Evolutionary conservation across 2,329 filamentous ascomycete genomes (phyloP), one percentile per base, ranked within the genome.

Genomic region (Botryotinia convoluta): DNA sequence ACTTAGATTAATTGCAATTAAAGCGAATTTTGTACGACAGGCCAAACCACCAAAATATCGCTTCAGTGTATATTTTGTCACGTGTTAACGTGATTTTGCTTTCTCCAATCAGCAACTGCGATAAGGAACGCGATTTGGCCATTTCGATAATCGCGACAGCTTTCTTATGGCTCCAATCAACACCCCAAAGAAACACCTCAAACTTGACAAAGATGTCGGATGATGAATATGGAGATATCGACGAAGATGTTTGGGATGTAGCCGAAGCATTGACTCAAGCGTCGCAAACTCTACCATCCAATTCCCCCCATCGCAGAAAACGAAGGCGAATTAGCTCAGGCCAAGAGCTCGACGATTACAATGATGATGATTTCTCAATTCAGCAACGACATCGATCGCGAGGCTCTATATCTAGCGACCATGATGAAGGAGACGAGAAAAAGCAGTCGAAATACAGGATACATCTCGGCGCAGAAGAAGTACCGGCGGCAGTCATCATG

Each of bases 381-480:
- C 45, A 26, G 37, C 48, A 39, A 48, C 74, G 74, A 67, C 72
- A 74, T 57, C 74, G 57, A 63, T 77, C 74, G 70, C 74, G 69
- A 60, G 72, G 69, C 29, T 76, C 74, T 3, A 65, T 39, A 57
- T 69, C 57, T 71, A 69, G 59, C n/a, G 75, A 68, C 20, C 74
- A 77, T 29, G 77, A 76, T 48, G 78, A 76, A n/a, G 76, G 76
- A 12, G 73, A 63, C 22, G 64, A 70, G n/a, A 77, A 74, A 32
- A 79, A 77, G 70, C 79, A 80, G 73, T 77, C 75, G 63, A 81
- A 79, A 77, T 79, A 80, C 54, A 78, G 72, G 72, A 78, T 81
- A 60, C 78, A 79, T 71, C 73, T 79, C 54, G 75, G 74, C 12
- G 77, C 74, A 29, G 73, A 77, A 37, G 75, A 76, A 69, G 77